Evolutionary conservation across 2,329 filamentous ascomycete genomes (phyloP).

Genomic region (Colletotrichum sp.): DNA sequence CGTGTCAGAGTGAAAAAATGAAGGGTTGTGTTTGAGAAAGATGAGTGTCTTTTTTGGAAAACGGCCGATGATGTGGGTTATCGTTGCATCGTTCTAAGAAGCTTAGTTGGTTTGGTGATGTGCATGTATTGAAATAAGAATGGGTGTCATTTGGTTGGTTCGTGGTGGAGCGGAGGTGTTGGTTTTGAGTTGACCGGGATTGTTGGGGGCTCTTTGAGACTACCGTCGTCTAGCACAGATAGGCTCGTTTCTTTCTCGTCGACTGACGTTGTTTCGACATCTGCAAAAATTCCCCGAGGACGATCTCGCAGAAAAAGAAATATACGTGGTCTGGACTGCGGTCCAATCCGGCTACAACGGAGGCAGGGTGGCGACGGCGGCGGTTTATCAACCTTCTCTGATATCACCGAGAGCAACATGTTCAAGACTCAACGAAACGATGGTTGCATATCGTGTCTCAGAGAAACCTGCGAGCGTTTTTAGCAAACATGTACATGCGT

Average conservation of each 20-base stretch:
- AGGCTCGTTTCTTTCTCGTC: neutral
- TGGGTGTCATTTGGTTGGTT: neutral
- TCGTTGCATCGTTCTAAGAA: neutral
- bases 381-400: neutral
- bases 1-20: neutral
- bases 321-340: neutral
- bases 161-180: neutral
- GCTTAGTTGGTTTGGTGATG: neutral
- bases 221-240: neutral
- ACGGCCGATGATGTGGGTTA: neutral
- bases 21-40: conserved; percentile 1
- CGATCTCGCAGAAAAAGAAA: neutral
- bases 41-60: neutral
- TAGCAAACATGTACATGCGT: neutral
- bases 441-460: neutral
- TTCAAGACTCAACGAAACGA: neutral
- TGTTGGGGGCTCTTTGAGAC: neutral
- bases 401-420: neutral
- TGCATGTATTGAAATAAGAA: neutral
- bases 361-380: neutral
- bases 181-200: neutral
- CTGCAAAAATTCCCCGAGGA: neutral
- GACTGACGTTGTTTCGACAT: neutral
- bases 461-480: neutral
- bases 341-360: neutral